Evolutionary conservation across 306 rosid species (phyloP), one percentile per base, ranked within the genome.

Genomic region (Cucurbita pepo): DNA sequence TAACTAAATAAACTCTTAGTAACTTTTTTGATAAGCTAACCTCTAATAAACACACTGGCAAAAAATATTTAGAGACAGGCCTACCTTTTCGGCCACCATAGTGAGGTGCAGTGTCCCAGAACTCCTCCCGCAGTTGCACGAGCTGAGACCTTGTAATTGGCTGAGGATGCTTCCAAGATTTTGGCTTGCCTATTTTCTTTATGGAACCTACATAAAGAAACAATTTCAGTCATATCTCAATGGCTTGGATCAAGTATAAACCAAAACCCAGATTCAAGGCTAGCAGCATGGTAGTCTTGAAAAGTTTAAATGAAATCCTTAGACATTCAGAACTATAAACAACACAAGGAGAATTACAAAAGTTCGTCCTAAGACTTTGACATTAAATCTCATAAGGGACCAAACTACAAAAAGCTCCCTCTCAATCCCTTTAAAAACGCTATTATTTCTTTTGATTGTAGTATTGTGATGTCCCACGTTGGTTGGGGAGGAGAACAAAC

Each of bases 51-150:
- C 34, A 47, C 56, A 57, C 21, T 45, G 13, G 34, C 12, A 50
- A 30, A 50, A 40, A 10, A 48, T 44, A 60, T 48, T 58, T 47
- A 44, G 54, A 74, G 70, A 60, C 11, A 57, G 18, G 10, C 67
- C 64, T 85, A 95, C 99, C 99, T 84, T 89, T 95, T 65, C 88
- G 87, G 76, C 99, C 99, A 70, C 99, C 99, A 78, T 95, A 95
- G 79, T 95, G 97, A 80, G 99, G 99, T 80, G 99, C 88, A 37
- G 99, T 95, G 77, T 95, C 99, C 99, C 99, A 95, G 78, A 95
- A 95, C 79, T 95, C 99, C 34, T 95, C 99, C 3, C 97, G 96
- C 82, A 95, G 45, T 83, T 89, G 99, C 62, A 76, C 69, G 60
- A 95, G 91, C 75, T 95, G 95, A 76, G 89, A 82, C 91, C 82